Conservation (phyloP, 495 filamentous ascomycete species). For the Neurospora africana region DNA sequence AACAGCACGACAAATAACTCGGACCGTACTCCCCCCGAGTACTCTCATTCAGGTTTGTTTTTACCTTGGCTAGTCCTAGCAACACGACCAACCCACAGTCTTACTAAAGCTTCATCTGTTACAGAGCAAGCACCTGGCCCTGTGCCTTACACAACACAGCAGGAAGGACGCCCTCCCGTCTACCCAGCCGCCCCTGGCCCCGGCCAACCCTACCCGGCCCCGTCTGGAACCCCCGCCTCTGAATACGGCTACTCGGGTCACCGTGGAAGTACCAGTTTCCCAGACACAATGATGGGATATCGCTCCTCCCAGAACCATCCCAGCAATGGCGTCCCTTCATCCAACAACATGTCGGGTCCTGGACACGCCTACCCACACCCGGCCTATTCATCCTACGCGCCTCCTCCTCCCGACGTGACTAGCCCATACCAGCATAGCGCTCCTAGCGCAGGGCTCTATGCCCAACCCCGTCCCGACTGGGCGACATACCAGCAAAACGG, state of each 20-base stretch:
- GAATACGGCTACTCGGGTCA: constrained; percentile 52
- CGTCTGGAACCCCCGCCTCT: constrained; percentile 26
- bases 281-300: constrained; percentile 34
- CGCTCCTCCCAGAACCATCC: background rate
- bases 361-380: background rate
- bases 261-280: constrained; percentile 33
- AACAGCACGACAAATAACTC: constrained; percentile 21
- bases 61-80: constrained; percentile 58
- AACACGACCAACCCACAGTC: constrained; percentile 37
- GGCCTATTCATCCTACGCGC: constrained; percentile 65
- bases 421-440: constrained; percentile 51
- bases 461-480: constrained; percentile 69
- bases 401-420: constrained; percentile 74
- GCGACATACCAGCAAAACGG: constrained; percentile 58
- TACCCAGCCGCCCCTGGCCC: constrained; percentile 44
- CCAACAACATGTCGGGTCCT: background rate
- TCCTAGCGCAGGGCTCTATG: constrained; percentile 46
- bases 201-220: constrained; percentile 59
- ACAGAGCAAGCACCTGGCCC: constrained; percentile 70
- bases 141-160: constrained; percentile 60
- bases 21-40: constrained; percentile 85
- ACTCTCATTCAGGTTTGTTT: constrained; percentile 97
- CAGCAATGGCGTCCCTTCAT: background rate
- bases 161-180: constrained; percentile 62
- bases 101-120: constrained; percentile 57